Base-by-base conservation (phyloP, 2,329 filamentous ascomycete species). In the Ceratocystis colombiana region DNA sequence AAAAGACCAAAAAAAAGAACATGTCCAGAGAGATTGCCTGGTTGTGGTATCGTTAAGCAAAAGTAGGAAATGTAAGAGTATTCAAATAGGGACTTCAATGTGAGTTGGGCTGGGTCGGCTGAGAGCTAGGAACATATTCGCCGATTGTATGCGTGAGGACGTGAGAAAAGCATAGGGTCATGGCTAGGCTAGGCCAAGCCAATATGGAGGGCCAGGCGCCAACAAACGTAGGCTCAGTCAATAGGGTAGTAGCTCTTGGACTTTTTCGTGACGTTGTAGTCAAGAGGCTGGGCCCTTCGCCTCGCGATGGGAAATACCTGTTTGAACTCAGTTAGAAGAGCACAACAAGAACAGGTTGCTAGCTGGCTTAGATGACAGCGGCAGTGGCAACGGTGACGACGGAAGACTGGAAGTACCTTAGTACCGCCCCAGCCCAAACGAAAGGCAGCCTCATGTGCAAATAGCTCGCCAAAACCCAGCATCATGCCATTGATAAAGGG, bases 401-500 rank as follows among this genome's bases (percentile, higher is more conserved):
- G 67, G 57, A 66, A 63, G 41, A 66, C 50, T 41, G 64, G 64
- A 68, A 68, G 65, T 81, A 96, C 94, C 85, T 94, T 96, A 68
- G 94, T 97, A 65, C 88, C 88, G 70, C 88, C 87, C 94, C 94
- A 99, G 68, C 94, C 94, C 71, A 97, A 79, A 72, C 93, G 81
- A 74, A 93, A 99, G 1, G 94, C 94, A 63, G 90, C 88, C 78
- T 99, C 94, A 74, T 99, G 94, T 65, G 94, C 94, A 76, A 99
- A 93, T 64, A 99, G 78, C 78, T 99, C 94, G 71, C 94, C 94
- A 73, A 99, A 96, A 1, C 94, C 94, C 72, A 99, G 78, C 94
- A 99, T 99, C 80, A 99, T 84, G 61, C 94, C 94, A 77, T 99
- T 99, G 73, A 99, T 85, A 73, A 99, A 99, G 0, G 94, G 94